phyloP scores from a whole-genome alignment of 2,329 filamentous ascomycete species.

The Fusarium camptoceras region DNA sequence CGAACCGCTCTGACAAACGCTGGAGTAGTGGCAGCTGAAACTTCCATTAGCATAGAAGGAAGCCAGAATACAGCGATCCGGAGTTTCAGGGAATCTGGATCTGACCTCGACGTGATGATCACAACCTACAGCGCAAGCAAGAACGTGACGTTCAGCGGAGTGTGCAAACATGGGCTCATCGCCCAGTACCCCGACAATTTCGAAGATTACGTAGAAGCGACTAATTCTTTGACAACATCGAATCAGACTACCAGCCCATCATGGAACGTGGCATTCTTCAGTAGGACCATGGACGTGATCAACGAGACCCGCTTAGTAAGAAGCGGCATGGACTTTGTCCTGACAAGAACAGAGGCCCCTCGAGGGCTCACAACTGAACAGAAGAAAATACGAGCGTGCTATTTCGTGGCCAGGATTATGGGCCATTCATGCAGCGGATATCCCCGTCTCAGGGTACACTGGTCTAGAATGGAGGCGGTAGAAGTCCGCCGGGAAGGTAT shows the following conservation, averaged over 20 bases:
- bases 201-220: not conserved
- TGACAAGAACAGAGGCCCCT: not conserved
- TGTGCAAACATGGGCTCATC: not conserved
- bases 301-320: not conserved
- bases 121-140: not conserved
- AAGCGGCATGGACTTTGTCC: not conserved
- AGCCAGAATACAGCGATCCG: rapidly evolving
- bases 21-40: too few relatives aligned
- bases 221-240: not conserved
- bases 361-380: not conserved
- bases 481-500: not conserved
- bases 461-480: not conserved
- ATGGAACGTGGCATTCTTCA: not conserved
- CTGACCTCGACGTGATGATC: not conserved
- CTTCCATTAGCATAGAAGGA: not conserved
- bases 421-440: not conserved
- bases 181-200: not conserved
- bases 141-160: not conserved
- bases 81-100: not conserved
- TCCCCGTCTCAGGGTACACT: not conserved
- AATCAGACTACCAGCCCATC: not conserved
- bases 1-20: not conserved
- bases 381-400: not conserved
- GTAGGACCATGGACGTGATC: not conserved
- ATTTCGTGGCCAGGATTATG: rapidly evolving